Evolutionary conservation across 1,284 basidiomycete species (phyloP).

Genomic region (Microbotryum saponariae): DNA sequence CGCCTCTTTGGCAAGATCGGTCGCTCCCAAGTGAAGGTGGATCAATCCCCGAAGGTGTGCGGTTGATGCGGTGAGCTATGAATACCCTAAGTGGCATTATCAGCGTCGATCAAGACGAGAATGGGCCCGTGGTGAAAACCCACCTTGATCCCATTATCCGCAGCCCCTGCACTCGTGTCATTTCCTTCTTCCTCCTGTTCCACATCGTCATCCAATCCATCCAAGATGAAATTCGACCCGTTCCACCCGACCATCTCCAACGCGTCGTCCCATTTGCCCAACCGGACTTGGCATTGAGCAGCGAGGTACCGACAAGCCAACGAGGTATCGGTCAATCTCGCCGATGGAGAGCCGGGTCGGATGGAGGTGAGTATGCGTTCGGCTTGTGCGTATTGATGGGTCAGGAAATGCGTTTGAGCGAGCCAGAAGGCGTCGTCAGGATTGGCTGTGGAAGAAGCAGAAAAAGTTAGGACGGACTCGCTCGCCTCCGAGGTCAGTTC

Average conservation of each 20-base stretch:
- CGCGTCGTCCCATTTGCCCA: slow-evolving; percentile 88
- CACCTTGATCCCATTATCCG: no score
- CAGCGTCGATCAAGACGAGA: background rate
- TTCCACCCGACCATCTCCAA: slow-evolving; percentile 83
- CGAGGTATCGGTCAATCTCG: slow-evolving; percentile 71
- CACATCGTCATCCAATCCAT: no score
- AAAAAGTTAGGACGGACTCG: background rate
- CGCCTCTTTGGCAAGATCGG: slow-evolving; percentile 78
- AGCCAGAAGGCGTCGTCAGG: slow-evolving; percentile 98
- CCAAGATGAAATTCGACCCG: background rate
- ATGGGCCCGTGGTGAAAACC: no score
- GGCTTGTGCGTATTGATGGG: slow-evolving; percentile 87
- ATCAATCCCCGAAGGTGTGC: slow-evolving; percentile 86
- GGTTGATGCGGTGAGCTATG: slow-evolving; percentile 88
- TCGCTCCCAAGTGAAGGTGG: slow-evolving; percentile 85
- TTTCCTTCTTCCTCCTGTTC: no score
- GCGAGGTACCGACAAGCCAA: slow-evolving; percentile 88
- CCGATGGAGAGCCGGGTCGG: slow-evolving; percentile 7
- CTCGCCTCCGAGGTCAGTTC: background rate
- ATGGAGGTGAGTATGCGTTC: slow-evolving; percentile 70
- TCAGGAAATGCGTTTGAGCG: slow-evolving; percentile 92
- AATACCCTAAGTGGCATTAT: background rate
- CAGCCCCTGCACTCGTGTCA: no score
- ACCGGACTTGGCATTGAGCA: slow-evolving; percentile 85
- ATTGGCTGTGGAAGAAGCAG: slow-evolving; percentile 53